Evolutionary conservation across 2,329 filamentous ascomycete species (phyloP).

Genomic region (Fusarium humuli): DNA sequence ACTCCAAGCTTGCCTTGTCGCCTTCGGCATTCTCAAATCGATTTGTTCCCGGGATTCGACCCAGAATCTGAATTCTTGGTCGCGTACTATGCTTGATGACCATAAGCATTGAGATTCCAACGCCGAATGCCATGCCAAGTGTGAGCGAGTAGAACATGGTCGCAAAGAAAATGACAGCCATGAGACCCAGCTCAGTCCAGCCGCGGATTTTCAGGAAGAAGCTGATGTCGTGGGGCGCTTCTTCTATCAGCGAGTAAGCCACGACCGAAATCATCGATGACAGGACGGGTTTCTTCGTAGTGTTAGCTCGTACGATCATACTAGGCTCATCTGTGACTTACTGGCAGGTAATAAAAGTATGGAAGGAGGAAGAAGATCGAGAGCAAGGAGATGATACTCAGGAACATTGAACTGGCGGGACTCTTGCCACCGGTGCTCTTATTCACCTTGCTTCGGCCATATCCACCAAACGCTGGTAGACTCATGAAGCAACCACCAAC

Average conservation of each 20-base stretch:
- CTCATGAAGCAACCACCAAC: slow-evolving; percentile 92
- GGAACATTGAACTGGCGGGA: slow-evolving; percentile 90
- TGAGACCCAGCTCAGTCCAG: slow-evolving; percentile 86
- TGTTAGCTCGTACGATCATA: slow-evolving; percentile 5
- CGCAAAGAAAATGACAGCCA: slow-evolving; percentile 88
- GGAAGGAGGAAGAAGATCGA: slow-evolving; percentile 86
- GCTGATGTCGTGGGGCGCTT: slow-evolving; percentile 89
- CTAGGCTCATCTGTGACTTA: slow-evolving; percentile 59
- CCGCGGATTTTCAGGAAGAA: slow-evolving; percentile 91
- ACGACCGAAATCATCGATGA: slow-evolving; percentile 96
- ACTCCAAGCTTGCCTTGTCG: slow-evolving; percentile 80
- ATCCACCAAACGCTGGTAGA: slow-evolving; percentile 93
- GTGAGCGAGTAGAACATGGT: slow-evolving; percentile 97
- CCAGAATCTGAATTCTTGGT: slow-evolving; percentile 94
- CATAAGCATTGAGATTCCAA: slow-evolving; percentile 88
- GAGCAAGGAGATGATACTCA: slow-evolving; percentile 84
- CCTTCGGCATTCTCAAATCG: slow-evolving; percentile 88
- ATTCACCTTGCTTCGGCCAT: slow-evolving; percentile 96
- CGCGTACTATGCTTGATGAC: slow-evolving; percentile 92
- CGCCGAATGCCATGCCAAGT: slow-evolving; percentile 91
- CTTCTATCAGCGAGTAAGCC: slow-evolving; percentile 93
- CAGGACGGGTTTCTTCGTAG: slow-evolving; percentile 83
- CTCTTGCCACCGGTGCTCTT: slow-evolving; percentile 90
- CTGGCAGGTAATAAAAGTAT: slow-evolving; percentile 95
- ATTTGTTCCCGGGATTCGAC: slow-evolving; percentile 84